These are phyloP conservation scores for Torulaspora delbrueckii DNA, from an alignment of 805 yeast genomes.

Conservation along the genomic window DNA sequence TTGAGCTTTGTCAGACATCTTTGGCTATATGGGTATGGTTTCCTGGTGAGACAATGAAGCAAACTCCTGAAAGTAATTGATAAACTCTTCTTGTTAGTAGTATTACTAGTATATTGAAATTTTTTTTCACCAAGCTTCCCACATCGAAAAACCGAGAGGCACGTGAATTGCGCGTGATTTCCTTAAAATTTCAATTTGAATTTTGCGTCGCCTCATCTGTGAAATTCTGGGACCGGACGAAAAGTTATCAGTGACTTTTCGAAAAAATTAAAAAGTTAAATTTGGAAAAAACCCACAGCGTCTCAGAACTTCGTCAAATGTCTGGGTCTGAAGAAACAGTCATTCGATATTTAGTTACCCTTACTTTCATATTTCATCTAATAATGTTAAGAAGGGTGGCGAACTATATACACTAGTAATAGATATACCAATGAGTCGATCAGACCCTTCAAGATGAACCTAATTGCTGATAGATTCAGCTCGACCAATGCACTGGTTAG, in stretches of 20 bases:
- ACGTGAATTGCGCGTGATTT: neutral
- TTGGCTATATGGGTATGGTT: slow-evolving; percentile 22
- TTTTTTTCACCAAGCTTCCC: neutral
- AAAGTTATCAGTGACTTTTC: neutral
- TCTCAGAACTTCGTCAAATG: neutral
- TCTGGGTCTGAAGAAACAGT: neutral
- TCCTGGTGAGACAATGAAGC: neutral
- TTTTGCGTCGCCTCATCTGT: neutral
- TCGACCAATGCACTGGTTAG: slow-evolving; percentile 21
- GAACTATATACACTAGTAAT: neutral
- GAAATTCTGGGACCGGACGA: neutral
- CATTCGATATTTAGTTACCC: neutral
- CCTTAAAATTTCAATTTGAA: neutral
- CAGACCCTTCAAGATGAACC: slow-evolving; percentile 25
- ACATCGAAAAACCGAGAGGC: neutral
- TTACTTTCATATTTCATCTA: neutral
- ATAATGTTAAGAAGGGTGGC: slow-evolving; percentile 6
- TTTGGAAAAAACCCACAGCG: neutral
- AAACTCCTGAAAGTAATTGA: neutral
- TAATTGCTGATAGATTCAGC: slow-evolving; percentile 32
- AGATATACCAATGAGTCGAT: neutral
- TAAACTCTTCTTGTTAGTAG: neutral
- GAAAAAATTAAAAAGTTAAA: neutral
- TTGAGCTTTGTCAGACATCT: slow-evolving; percentile 57
- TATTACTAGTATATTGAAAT: neutral